These are phyloP conservation scores for Panicum hallii DNA, from an alignment of 202 grass and related monocot genomes.

Conservation along the genomic window DNA sequence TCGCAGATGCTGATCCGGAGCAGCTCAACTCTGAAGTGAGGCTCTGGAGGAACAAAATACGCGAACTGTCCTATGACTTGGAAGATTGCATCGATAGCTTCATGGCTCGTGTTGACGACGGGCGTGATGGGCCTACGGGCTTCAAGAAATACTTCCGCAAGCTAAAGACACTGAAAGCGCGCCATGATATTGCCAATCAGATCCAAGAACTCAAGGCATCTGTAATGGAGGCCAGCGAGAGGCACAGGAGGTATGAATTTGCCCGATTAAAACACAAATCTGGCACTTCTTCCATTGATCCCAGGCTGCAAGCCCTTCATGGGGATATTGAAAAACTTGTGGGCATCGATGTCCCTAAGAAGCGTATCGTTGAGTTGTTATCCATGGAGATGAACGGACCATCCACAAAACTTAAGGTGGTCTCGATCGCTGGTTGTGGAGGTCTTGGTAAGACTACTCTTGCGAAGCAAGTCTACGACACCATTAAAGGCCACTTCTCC, in stretches of 20 bases:
- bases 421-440: background rate
- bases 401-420: too few relatives aligned
- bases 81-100: conserved; percentile 29
- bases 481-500: background rate
- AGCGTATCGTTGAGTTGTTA: background rate
- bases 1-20: background rate
- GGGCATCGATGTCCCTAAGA: background rate
- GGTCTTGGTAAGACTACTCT: conserved; percentile 25
- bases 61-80: conserved; percentile 18
- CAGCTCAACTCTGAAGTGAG: background rate
- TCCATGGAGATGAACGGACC: too few relatives aligned
- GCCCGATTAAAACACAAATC: background rate
- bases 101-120: background rate
- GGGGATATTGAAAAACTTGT: background rate
- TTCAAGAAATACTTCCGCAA: background rate
- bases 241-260: conserved; percentile 31
- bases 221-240: conserved; percentile 1
- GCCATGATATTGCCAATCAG: background rate
- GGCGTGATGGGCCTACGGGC: background rate
- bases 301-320: background rate
- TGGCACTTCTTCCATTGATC: background rate
- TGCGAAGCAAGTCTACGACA: background rate
- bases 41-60: conserved; percentile 31
- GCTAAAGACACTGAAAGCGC: background rate
- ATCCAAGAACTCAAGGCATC: conserved; percentile 17